Conservation (phyloP, 257 asterid genomes). For the Mentha longifolia region DNA sequence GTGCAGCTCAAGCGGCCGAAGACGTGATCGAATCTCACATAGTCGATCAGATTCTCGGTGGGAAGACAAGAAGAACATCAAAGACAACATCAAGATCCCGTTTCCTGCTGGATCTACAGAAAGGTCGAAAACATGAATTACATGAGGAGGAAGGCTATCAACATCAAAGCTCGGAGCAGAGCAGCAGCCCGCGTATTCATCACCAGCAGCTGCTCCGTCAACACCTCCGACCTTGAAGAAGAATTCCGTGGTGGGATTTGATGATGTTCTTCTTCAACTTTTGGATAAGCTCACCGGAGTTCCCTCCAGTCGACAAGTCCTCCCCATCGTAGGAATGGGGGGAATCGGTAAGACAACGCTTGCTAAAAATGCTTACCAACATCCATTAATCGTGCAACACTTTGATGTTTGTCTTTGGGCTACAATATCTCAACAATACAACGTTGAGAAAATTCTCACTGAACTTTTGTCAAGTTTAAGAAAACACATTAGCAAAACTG, state of each 20-base stretch:
- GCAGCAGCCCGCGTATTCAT: not conserved
- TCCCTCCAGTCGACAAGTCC: not conserved
- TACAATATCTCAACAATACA: not conserved
- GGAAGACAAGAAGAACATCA: not conserved
- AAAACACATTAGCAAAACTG: too few species aligned
- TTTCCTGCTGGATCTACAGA: not conserved
- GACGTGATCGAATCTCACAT: not conserved
- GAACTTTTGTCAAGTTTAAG: too few species aligned
- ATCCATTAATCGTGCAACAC: too few species aligned
- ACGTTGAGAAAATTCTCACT: too few species aligned
- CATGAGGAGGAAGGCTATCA: not conserved
- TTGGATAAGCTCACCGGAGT: not conserved
- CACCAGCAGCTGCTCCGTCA: not conserved
- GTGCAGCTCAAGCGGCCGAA: not conserved
- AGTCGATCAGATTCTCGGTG: not conserved
- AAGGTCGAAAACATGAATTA: not conserved
- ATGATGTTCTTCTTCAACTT: not conserved
- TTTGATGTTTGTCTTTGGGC: slow-evolving; percentile 4
- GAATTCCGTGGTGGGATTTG: not conserved
- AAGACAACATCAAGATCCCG: not conserved
- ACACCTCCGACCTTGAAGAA: not conserved
- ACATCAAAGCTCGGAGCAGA: not conserved
- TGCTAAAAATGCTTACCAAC: not conserved
- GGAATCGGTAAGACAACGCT: slow-evolving; percentile 15
- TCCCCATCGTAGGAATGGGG: slow-evolving; percentile 6